phyloP scores from a whole-genome alignment of 2,329 filamentous ascomycete species.

The Rhynchosporium graminicola region DNA sequence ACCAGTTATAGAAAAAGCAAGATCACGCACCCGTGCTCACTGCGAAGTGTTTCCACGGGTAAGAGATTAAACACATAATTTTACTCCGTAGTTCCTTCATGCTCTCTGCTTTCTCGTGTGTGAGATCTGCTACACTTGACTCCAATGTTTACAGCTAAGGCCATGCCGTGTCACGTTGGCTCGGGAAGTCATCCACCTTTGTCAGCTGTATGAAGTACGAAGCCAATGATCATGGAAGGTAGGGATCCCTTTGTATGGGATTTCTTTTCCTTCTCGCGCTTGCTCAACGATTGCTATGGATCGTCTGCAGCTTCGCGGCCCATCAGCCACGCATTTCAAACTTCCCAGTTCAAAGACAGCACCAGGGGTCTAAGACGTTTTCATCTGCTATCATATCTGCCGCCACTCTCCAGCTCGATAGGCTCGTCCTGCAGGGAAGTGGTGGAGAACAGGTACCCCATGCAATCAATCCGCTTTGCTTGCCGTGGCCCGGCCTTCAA shows the following conservation, averaged over 20 bases:
- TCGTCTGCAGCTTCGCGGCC: slow-evolving; percentile 29
- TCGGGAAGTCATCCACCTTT: neutral
- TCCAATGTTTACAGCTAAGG: slow-evolving; percentile 28
- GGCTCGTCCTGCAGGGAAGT: neutral
- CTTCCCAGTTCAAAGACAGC: slow-evolving; percentile 29
- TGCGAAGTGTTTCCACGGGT: too few species aligned
- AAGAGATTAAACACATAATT: too few species aligned
- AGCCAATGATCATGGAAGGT: slow-evolving; percentile 20
- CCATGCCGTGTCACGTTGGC: slow-evolving; percentile 24
- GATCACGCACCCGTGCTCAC: neutral
- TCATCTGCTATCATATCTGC: slow-evolving; percentile 24
- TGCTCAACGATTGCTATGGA: slow-evolving; percentile 20
- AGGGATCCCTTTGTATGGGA: slow-evolving; percentile 8
- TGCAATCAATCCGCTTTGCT: slow-evolving; percentile 7
- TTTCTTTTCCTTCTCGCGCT: slow-evolving; percentile 14
- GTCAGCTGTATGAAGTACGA: slow-evolving; percentile 18
- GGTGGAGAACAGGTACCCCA: neutral
- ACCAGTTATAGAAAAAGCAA: neutral
- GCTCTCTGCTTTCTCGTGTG: slow-evolving; percentile 6
- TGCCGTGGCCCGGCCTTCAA: slow-evolving; percentile 15
- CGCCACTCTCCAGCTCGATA: slow-evolving; percentile 4
- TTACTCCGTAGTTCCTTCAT: neutral
- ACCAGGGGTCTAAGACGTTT: slow-evolving; percentile 35
- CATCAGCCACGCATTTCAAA: slow-evolving; percentile 19
- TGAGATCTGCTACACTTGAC: slow-evolving; percentile 25